Evolutionary conservation across 2,329 filamentous ascomycete species (phyloP).

Genomic region (Dothideomycetes sp.): DNA sequence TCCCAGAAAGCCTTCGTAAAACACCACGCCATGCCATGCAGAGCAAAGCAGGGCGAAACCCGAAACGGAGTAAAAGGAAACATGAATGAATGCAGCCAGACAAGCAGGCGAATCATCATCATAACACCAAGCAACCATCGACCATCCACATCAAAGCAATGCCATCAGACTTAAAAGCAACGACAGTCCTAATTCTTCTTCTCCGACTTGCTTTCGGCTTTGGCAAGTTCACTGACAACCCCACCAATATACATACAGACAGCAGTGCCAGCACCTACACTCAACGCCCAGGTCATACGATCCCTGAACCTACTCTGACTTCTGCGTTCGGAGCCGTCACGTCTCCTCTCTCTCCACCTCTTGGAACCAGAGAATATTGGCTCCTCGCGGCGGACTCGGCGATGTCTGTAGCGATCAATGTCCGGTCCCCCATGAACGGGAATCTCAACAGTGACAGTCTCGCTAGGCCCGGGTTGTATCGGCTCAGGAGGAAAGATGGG

Average conservation of each 20-base stretch:
- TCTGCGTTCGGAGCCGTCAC: conserved; percentile 17
- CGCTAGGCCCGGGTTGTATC: neutral
- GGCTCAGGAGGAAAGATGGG: conserved; percentile 11
- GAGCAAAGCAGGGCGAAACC: too few species aligned
- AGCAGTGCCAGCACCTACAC: conserved; percentile 45
- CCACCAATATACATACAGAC: conserved; percentile 48
- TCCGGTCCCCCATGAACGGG: neutral
- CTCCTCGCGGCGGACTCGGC: conserved; percentile 26
- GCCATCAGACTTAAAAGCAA: too few species aligned
- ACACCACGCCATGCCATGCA: too few species aligned
- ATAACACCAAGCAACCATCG: too few species aligned
- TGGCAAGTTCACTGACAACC: conserved; percentile 38
- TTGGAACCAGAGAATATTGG: conserved; percentile 35
- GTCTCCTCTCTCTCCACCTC: conserved; percentile 19
- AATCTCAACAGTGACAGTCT: neutral
- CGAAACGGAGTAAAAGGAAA: too few species aligned
- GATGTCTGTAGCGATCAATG: neutral
- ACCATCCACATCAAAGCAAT: too few species aligned
- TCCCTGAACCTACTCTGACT: conserved; percentile 28
- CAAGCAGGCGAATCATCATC: too few species aligned
- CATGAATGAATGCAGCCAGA: too few species aligned
- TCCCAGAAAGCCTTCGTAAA: too few species aligned
- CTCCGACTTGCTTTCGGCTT: conserved; percentile 9
- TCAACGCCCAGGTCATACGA: conserved; percentile 28
- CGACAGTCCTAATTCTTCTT: conserved; percentile 2